A percentile compares a stretch with the other conserved stretches of the same genome.
Evolutionary conservation across 1,284 basidiomycete species (phyloP).

Genomic region (Phellinidium pouzarii): DNA sequence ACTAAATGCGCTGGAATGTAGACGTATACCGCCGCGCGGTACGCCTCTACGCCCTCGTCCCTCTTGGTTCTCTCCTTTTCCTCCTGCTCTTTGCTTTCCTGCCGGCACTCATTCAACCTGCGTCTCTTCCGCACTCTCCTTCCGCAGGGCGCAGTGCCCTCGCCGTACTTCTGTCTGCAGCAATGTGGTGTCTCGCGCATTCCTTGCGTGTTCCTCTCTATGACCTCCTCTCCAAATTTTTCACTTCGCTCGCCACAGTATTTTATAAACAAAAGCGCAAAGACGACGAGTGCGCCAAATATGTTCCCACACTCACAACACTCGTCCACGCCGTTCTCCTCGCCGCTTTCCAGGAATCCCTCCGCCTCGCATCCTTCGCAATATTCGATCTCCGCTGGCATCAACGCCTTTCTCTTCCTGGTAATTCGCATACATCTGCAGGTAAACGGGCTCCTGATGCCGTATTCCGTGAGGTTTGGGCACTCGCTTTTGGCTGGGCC

Average conservation of each 20-base stretch:
- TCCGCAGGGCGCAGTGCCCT: slow-evolving; percentile 56
- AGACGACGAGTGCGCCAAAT: slow-evolving; percentile 16
- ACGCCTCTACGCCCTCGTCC: slow-evolving; percentile 18
- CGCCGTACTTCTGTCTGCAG: slow-evolving; percentile 41
- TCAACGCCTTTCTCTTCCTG: slow-evolving; percentile 25
- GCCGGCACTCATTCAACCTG: slow-evolving; percentile 12
- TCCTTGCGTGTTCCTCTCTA: slow-evolving; percentile 48
- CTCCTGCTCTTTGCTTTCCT: slow-evolving; percentile 14
- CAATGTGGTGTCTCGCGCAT: slow-evolving; percentile 55
- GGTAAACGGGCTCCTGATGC: slow-evolving; percentile 47
- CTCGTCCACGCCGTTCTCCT: slow-evolving; percentile 44
- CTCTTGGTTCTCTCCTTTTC: slow-evolving; percentile 13
- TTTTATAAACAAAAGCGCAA: slow-evolving; percentile 11
- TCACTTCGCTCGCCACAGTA: slow-evolving; percentile 4
- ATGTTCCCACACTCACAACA: slow-evolving; percentile 30
- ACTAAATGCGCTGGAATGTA: background rate
- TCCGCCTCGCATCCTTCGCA: slow-evolving; percentile 50
- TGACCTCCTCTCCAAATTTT: slow-evolving; percentile 24
- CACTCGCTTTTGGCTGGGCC: slow-evolving; percentile 66
- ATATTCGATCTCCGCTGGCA: slow-evolving; percentile 31
- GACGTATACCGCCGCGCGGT: slow-evolving; percentile 13
- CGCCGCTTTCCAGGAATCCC: slow-evolving; percentile 41
- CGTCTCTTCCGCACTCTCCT: slow-evolving; percentile 28
- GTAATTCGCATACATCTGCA: slow-evolving; percentile 37
- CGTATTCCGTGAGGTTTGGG: slow-evolving; percentile 64